Conservation (phyloP, 2,329 filamentous ascomycete species). For the Paracamarosporium sp. region DNA sequence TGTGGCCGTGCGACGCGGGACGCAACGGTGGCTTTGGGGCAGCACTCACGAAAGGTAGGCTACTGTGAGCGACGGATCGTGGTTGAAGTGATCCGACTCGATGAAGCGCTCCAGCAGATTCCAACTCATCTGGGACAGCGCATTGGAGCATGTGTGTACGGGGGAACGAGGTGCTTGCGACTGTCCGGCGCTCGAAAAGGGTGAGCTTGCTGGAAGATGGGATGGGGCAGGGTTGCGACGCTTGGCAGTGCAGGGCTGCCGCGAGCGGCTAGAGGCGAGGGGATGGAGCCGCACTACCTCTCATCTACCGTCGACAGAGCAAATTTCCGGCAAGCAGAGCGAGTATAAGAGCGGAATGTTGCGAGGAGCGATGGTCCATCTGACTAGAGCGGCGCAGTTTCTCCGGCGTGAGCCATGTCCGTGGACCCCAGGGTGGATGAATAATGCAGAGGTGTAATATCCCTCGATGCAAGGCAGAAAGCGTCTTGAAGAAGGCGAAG, state of each 20-base stretch:
- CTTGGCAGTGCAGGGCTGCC: conserved; percentile 4
- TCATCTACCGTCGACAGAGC: neutral
- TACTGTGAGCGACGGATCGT: conserved; percentile 86
- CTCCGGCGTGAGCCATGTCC: neutral
- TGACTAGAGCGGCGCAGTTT: neutral
- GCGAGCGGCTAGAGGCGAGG: conserved; percentile 1
- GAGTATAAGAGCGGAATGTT: neutral
- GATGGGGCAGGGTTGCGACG: conserved; percentile 16
- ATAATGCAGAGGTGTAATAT: too few species aligned
- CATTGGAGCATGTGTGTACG: conserved; percentile 39
- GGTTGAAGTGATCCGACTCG: conserved; percentile 93
- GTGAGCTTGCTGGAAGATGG: conserved; percentile 22
- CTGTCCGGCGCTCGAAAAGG: conserved; percentile 22
- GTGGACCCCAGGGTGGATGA: too few species aligned
- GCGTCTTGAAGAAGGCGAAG: too few species aligned
- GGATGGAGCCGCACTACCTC: neutral
- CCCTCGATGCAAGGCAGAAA: too few species aligned
- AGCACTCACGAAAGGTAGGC: conserved; percentile 82
- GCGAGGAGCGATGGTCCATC: neutral
- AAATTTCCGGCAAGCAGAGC: neutral
- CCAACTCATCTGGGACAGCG: conserved; percentile 65
- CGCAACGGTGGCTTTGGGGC: conserved; percentile 35
- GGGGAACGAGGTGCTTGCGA: conserved; percentile 4
- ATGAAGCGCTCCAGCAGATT: conserved; percentile 89
- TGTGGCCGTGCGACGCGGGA: conserved; percentile 27